Conservation (phyloP, 495 filamentous ascomycete genomes). For the Pyronema domesticum region DNA sequence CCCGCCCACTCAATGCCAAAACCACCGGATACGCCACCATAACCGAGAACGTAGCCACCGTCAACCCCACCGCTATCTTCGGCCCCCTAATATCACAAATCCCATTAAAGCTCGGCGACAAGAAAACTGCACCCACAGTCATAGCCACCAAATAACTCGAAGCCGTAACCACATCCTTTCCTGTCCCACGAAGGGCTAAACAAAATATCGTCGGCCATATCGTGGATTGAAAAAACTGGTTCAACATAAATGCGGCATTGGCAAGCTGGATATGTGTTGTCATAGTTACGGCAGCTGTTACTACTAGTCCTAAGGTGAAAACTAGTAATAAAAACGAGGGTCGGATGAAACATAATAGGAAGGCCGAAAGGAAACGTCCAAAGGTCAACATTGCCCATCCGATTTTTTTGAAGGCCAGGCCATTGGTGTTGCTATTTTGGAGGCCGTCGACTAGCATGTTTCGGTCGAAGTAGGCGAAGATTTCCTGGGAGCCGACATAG, state of each 20-base stretch:
- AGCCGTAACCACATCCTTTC: constrained; percentile 41
- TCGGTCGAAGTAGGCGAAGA: constrained; percentile 26
- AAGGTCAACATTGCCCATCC: constrained; percentile 44
- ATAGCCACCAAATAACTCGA: constrained; percentile 36
- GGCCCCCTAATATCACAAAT: constrained; percentile 24
- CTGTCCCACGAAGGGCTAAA: constrained; percentile 42
- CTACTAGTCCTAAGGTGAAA: constrained; percentile 37
- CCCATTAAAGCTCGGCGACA: constrained; percentile 37
- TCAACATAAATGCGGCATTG: constrained; percentile 34
- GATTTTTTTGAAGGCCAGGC: constrained; percentile 23
- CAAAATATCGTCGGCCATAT: constrained; percentile 47
- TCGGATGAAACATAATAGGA: constrained; percentile 37
- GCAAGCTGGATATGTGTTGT: constrained; percentile 31
- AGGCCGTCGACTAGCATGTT: background rate
- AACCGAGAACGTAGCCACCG: constrained; percentile 39
- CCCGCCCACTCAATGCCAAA: constrained; percentile 37
- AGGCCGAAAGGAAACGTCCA: constrained; percentile 44
- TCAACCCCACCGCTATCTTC: constrained; percentile 37
- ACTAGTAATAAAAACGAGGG: constrained; percentile 45
- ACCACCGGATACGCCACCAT: constrained; percentile 44
- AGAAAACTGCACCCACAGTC: constrained; percentile 38
- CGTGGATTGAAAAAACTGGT: constrained; percentile 44
- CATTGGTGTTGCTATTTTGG: background rate
- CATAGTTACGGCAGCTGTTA: constrained; percentile 39
- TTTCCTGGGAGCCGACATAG: constrained; percentile 51